A percentile compares a stretch with the other conserved stretches of the same genome.
Evolutionary conservation across 139 green algal species (phyloP).

Genomic region (Nannochloris sp.): DNA sequence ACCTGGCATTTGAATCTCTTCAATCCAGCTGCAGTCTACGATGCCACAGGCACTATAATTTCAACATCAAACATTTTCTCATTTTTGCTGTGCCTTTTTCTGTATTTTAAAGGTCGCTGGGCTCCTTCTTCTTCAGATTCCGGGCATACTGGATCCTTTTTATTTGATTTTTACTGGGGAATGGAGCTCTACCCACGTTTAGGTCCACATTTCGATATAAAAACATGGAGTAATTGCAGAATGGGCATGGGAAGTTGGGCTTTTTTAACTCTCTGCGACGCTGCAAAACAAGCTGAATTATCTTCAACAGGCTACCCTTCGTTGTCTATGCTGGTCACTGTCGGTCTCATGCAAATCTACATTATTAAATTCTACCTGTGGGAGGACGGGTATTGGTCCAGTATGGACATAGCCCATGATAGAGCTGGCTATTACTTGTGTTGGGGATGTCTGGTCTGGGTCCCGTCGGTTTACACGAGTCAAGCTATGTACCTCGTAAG

Average conservation of each 20-base stretch:
- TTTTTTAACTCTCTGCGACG: slow-evolving; percentile 45
- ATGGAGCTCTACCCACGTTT: slow-evolving; percentile 71
- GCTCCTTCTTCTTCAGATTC: slow-evolving; percentile 39
- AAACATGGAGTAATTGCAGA: slow-evolving; percentile 77
- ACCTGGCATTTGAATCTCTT: slow-evolving; percentile 18
- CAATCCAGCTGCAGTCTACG: slow-evolving; percentile 51
- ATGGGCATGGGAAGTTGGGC: slow-evolving; percentile 76
- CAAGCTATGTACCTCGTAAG: slow-evolving; percentile 57
- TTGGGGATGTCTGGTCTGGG: slow-evolving; percentile 53
- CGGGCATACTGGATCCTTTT: slow-evolving; percentile 47
- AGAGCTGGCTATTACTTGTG: slow-evolving; percentile 75
- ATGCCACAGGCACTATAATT: slow-evolving; percentile 60
- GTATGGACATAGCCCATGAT: slow-evolving; percentile 78
- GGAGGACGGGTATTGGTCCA: slow-evolving; percentile 68
- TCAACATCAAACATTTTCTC: slow-evolving; percentile 48
- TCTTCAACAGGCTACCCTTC: slow-evolving; percentile 33
- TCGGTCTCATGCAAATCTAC: slow-evolving; percentile 50
- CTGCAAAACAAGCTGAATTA: slow-evolving; percentile 44
- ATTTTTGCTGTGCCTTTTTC: slow-evolving; percentile 43
- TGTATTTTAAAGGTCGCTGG: slow-evolving; percentile 44
- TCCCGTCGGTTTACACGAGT: slow-evolving; percentile 68
- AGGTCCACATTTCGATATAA: slow-evolving; percentile 61
- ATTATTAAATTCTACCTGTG: slow-evolving; percentile 44
- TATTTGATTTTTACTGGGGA: slow-evolving; percentile 75
- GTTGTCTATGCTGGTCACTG: slow-evolving; percentile 54